phyloP scores from a whole-genome alignment of 2,329 filamentous ascomycete species.

The Hymenoscyphus fraxineus region DNA sequence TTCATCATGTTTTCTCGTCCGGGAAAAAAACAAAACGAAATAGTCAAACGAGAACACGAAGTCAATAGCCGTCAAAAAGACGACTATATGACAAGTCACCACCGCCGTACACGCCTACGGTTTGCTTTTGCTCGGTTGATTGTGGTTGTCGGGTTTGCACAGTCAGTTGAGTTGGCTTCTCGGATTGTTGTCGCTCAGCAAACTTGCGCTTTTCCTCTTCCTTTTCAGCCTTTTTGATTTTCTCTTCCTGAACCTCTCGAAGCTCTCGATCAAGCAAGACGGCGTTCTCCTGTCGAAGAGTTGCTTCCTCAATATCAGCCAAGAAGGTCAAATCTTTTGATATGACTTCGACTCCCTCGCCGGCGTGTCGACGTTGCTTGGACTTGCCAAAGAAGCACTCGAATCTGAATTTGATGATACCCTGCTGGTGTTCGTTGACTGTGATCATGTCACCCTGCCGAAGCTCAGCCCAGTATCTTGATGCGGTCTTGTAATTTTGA shows the following conservation, averaged over 20 bases:
- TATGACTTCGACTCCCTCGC: conserved; percentile 22
- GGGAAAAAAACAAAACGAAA: background rate
- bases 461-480: conserved; percentile 61
- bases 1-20: background rate
- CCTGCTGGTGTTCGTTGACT: conserved; percentile 43
- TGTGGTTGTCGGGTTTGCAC: too few relatives aligned
- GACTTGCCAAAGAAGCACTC: conserved; percentile 33
- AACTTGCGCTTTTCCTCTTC: background rate
- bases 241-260: conserved; percentile 18
- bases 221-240: conserved; percentile 3
- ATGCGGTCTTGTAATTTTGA: conserved; percentile 48
- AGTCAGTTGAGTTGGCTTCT: background rate
- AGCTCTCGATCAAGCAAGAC: conserved; percentile 15
- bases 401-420: conserved; percentile 32
- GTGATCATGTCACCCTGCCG: conserved; percentile 74
- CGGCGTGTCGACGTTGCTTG: conserved; percentile 18
- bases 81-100: background rate
- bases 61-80: background rate
- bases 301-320: conserved; percentile 27
- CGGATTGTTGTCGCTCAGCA: background rate
- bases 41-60: background rate
- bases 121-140: background rate
- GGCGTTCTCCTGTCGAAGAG: conserved; percentile 24
- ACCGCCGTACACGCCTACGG: background rate
- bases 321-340: conserved; percentile 21